A percentile compares a stretch with the other conserved stretches of the same genome.
Evolutionary conservation across 768 basidiomycete species (phyloP).

Genomic region (Serendipita vermifera): DNA sequence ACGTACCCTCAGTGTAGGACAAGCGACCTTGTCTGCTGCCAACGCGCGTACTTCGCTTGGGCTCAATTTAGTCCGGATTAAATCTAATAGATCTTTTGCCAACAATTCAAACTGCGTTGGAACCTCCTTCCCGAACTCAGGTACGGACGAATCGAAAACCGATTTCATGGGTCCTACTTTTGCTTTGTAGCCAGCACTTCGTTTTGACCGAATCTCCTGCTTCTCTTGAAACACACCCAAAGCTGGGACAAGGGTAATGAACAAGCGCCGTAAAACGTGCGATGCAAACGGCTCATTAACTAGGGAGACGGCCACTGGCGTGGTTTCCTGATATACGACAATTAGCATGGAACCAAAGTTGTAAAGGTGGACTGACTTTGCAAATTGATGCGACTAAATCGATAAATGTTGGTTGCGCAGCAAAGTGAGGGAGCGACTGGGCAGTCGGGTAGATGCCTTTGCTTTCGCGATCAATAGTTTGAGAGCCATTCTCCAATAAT

Average conservation of each 20-base stretch:
- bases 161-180: slow-evolving; percentile 72
- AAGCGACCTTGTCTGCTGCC: slow-evolving; percentile 62
- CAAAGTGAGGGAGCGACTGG: slow-evolving; percentile 9
- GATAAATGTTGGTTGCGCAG: slow-evolving; percentile 23
- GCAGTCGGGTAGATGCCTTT: slow-evolving; percentile 19
- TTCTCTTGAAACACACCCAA: slow-evolving; percentile 28
- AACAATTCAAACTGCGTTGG: slow-evolving; percentile 40
- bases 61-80: slow-evolving; percentile 39
- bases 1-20: slow-evolving; percentile 59
- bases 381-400: slow-evolving; percentile 19
- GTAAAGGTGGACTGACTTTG: slow-evolving; percentile 6
- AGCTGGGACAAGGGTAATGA: slow-evolving; percentile 61
- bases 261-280: slow-evolving; percentile 71
- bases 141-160: slow-evolving; percentile 36
- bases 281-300: slow-evolving; percentile 83
- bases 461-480: slow-evolving; percentile 29
- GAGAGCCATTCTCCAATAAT: slow-evolving; percentile 37
- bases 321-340: slow-evolving; percentile 44
- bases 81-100: slow-evolving; percentile 35
- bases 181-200: slow-evolving; percentile 69
- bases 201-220: slow-evolving; percentile 56
- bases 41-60: slow-evolving; percentile 67
- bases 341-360: background rate
- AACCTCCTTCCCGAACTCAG: slow-evolving; percentile 13
- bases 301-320: slow-evolving; percentile 46